A percentile compares a stretch with the other conserved stretches of the same genome.
Conservation (phyloP, 2,329 filamentous ascomycete genomes). For the Colletotrichum sp. region DNA sequence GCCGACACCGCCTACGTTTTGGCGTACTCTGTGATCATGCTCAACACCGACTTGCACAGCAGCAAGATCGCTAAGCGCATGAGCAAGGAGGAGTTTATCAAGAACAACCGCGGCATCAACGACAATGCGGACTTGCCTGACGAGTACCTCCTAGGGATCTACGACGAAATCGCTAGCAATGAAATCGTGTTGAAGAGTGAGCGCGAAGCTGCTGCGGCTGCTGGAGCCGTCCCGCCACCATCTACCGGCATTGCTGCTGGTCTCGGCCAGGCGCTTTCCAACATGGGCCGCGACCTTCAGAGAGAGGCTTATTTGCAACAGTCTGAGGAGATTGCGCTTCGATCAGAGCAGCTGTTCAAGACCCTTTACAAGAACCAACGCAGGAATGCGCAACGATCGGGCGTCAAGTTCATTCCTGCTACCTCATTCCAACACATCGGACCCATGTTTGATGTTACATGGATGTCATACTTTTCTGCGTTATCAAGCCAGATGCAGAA, state of each 20-base stretch:
- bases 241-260: slow-evolving; percentile 77
- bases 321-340: slow-evolving; percentile 84
- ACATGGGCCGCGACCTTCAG: slow-evolving; percentile 89
- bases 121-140: slow-evolving; percentile 92
- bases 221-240: slow-evolving; percentile 67
- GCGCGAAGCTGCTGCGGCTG: slow-evolving; percentile 83
- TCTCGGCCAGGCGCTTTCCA: slow-evolving; percentile 88
- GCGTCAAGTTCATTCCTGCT: slow-evolving; percentile 84
- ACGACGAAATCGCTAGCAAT: slow-evolving; percentile 87
- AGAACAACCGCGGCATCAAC: slow-evolving; percentile 98
- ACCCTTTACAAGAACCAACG: slow-evolving; percentile 90
- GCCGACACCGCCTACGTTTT: slow-evolving; percentile 97
- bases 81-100: slow-evolving; percentile 98
- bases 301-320: slow-evolving; percentile 93
- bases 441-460: slow-evolving; percentile 98
- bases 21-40: slow-evolving; percentile 93
- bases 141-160: slow-evolving; percentile 89
- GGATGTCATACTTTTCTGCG: slow-evolving; percentile 98
- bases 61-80: slow-evolving; percentile 83
- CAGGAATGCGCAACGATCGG: slow-evolving; percentile 72
- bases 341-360: slow-evolving; percentile 86
- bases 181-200: slow-evolving; percentile 97
- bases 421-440: slow-evolving; percentile 95
- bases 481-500: slow-evolving; percentile 94
- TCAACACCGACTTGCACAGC: slow-evolving; percentile 97